Evolutionary conservation across 371 early-diverging fungal species (phyloP).

Genomic region (Gilbertella persicaria): DNA sequence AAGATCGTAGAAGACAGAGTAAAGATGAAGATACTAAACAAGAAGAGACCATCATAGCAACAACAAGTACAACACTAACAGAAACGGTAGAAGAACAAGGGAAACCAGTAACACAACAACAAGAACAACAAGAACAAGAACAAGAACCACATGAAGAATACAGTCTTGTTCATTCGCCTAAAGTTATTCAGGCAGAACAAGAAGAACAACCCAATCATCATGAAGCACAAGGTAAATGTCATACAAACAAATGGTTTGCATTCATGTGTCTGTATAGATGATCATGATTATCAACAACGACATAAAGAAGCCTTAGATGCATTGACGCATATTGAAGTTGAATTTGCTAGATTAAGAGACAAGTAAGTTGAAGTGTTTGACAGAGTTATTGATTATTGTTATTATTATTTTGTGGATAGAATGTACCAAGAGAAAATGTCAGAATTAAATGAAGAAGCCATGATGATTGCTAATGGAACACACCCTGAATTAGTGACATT

Average conservation of each 20-base stretch:
- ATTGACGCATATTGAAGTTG: slow-evolving; percentile 52
- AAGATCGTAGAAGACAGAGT: slow-evolving; percentile 11
- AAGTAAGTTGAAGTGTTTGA: slow-evolving; percentile 1
- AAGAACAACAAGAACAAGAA: neutral
- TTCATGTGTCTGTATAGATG: slow-evolving; percentile 5
- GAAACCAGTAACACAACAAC: neutral
- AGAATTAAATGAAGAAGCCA: slow-evolving; percentile 59
- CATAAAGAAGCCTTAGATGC: slow-evolving; percentile 55
- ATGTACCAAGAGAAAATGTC: slow-evolving; percentile 64
- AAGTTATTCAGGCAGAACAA: slow-evolving; percentile 6
- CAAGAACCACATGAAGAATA: neutral
- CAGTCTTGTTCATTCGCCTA: too few species aligned
- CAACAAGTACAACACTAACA: neutral
- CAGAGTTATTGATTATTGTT: neutral
- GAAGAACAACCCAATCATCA: slow-evolving; percentile 9
- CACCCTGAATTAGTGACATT: slow-evolving; percentile 60
- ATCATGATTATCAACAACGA: slow-evolving; percentile 31
- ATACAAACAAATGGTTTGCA: neutral
- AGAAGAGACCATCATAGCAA: too few species aligned
- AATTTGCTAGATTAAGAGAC: slow-evolving; percentile 51
- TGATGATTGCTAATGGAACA: slow-evolving; percentile 61
- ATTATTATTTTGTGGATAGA: slow-evolving; percentile 40
- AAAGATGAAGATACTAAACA: slow-evolving; percentile 5
- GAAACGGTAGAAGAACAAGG: neutral
- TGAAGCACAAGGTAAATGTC: neutral